Percentiles rank a stretch among this genome's conserved stretches.
Evolutionary conservation across 352 stramenopile species (phyloP).

Genomic region (Phytophthora ohioensis): DNA sequence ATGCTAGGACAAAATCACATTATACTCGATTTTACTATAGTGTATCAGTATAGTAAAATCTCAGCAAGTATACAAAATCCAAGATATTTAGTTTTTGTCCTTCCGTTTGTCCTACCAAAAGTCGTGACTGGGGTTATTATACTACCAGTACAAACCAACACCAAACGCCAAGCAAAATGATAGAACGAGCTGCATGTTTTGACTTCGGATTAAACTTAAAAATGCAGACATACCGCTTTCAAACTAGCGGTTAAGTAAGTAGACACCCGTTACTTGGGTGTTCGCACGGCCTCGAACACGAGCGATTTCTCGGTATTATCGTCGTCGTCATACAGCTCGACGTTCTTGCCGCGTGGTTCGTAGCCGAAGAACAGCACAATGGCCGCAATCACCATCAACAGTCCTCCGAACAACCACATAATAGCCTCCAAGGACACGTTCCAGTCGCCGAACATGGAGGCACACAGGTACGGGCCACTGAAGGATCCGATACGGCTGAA

Average conservation of each 20-base stretch:
- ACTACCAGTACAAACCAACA: too few relatives aligned
- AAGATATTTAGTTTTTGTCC: too few relatives aligned
- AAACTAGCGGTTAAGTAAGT: constrained; percentile 10
- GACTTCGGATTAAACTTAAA: constrained; percentile 22
- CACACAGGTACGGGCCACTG: constrained; percentile 68
- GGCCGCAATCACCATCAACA: constrained; percentile 63
- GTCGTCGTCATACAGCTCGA: constrained; percentile 59
- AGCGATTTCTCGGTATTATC: constrained; percentile 24
- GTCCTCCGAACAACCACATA: constrained; percentile 75
- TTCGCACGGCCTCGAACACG: constrained; percentile 37
- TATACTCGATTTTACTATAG: too few relatives aligned
- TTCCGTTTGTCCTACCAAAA: too few relatives aligned
- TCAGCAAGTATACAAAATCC: too few relatives aligned
- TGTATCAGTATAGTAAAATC: too few relatives aligned
- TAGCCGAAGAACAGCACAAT: constrained; percentile 72
- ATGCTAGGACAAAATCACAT: too few relatives aligned
- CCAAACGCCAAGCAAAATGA: neutral
- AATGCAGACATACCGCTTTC: constrained; percentile 30
- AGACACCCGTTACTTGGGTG: constrained; percentile 29
- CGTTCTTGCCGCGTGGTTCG: constrained; percentile 72
- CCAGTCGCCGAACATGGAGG: constrained; percentile 67
- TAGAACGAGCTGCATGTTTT: constrained; percentile 23
- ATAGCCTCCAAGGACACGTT: constrained; percentile 65
- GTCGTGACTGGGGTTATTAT: too few relatives aligned
- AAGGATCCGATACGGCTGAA: constrained; percentile 77